Evolutionary conservation across 2,329 filamentous ascomycete genomes (phyloP), one percentile per base, ranked within the genome.

Genomic region (Colletotrichum nymphaeae): DNA sequence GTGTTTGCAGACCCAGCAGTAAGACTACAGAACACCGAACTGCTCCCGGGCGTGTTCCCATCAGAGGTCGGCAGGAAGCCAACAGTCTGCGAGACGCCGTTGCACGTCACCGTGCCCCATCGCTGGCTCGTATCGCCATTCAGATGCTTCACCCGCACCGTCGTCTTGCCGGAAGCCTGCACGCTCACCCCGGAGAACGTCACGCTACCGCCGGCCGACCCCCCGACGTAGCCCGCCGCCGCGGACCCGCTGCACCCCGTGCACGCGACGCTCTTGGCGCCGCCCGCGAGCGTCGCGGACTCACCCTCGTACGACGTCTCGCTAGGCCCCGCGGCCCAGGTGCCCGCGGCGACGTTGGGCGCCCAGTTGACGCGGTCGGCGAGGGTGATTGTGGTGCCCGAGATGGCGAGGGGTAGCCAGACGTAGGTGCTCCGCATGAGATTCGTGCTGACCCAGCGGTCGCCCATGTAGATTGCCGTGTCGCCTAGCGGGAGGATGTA

Each of bases 391-490:
- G 82, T 86, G 0, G 84, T 89, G 0, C 88, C 89, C 2, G 83
- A 83, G 73, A 92, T 84, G 6, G 78, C 82, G 0, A 93, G 81
- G 0, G 91, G 91, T 0, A 93, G 84, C 91, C 91, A 93, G 56
- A 93, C 82, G 76, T 93, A 93, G 0, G 90, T 92, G 67, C 87
- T 89, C 0, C 87, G 82, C 81, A 87, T 88, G 1, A 94, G 85
- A 74, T 93, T 90, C 26, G 80, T 79, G 9, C 85, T 87, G 0
- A 89, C 80, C 92, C 92, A 93, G 37, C 92, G 88, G 80, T 94
- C 92, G 22, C 92, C 92, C 81, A 93, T 88, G 81, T 93, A 93
- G 74, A 92, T 87, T 66, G 84, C 84, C n/a, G 81, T 80, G 62
- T 77, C 76, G 59, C 83, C 80, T 3, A 84, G 74, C 0, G 85